A percentile compares a stretch with the other conserved stretches of the same genome.
phyloP scores from a whole-genome alignment of 2,329 filamentous ascomycete genomes.

The Nannizziopsis barbatae region DNA sequence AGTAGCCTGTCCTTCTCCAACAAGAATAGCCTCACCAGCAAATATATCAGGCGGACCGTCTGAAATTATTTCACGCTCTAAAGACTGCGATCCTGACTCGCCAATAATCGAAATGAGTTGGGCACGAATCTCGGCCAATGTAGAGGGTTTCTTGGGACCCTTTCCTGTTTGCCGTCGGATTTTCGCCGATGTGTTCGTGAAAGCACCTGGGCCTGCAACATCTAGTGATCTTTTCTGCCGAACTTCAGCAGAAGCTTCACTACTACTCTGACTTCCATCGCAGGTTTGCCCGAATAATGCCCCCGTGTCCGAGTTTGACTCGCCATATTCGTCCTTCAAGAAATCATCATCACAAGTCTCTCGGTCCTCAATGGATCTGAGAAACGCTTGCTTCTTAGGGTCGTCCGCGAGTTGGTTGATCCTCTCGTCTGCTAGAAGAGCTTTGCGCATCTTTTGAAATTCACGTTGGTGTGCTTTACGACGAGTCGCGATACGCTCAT shows the following conservation, averaged over 20 bases:
- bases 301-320: slow-evolving; percentile 13
- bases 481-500: slow-evolving; percentile 60
- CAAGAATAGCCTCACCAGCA: slow-evolving; percentile 42
- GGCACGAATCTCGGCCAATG: slow-evolving; percentile 68
- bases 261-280: slow-evolving; percentile 9
- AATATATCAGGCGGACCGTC: slow-evolving; percentile 4
- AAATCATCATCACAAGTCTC: slow-evolving; percentile 63
- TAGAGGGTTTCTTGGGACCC: slow-evolving; percentile 54
- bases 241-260: slow-evolving; percentile 14
- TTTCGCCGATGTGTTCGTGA: slow-evolving; percentile 47
- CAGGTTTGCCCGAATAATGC: slow-evolving; percentile 12
- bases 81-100: slow-evolving; percentile 31
- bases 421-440: slow-evolving; percentile 76
- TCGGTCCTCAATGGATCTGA: slow-evolving; percentile 77
- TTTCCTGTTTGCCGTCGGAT: slow-evolving; percentile 49
- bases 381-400: slow-evolving; percentile 78
- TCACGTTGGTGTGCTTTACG: slow-evolving; percentile 74
- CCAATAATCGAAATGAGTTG: slow-evolving; percentile 77
- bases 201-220: slow-evolving; percentile 31
- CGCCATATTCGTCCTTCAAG: slow-evolving; percentile 40
- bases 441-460: slow-evolving; percentile 83
- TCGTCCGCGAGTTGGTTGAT: slow-evolving; percentile 84
- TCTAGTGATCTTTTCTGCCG: slow-evolving; percentile 26
- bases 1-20: slow-evolving; percentile 25
- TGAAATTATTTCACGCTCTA: neutral